phyloP scores from a whole-genome alignment of 495 filamentous ascomycete genomes.

The Penicillium angulare region DNA sequence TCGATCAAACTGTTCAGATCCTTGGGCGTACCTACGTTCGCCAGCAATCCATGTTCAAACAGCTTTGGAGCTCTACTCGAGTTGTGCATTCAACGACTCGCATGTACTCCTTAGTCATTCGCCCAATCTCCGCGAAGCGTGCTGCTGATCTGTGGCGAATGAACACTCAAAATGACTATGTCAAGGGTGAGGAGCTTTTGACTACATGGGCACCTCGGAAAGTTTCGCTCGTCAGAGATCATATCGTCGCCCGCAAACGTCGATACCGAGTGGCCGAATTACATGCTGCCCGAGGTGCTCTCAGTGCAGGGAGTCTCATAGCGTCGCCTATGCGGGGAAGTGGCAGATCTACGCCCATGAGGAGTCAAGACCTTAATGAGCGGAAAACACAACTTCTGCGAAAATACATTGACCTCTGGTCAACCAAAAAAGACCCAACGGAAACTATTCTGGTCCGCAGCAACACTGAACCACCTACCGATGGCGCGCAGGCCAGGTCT shows the following conservation, averaged over 20 bases:
- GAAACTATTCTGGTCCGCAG: conserved; percentile 69
- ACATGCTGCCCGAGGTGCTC: conserved; percentile 69
- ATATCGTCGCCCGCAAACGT: conserved; percentile 66
- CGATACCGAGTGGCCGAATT: conserved; percentile 72
- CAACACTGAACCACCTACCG: conserved; percentile 72
- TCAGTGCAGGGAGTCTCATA: conserved; percentile 46
- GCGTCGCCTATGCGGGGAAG: conserved; percentile 33
- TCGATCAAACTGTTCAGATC: conserved; percentile 77
- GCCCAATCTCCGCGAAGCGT: conserved; percentile 83
- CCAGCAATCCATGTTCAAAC: conserved; percentile 79
- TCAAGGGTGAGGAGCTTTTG: conserved; percentile 89
- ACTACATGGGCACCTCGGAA: conserved; percentile 83
- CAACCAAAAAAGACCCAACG: conserved; percentile 68
- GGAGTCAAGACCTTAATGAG: conserved; percentile 49
- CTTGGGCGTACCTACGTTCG: conserved; percentile 80
- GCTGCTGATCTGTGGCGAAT: conserved; percentile 95
- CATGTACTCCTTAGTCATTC: conserved; percentile 82
- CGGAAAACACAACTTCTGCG: conserved; percentile 59
- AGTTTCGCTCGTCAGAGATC: conserved; percentile 83
- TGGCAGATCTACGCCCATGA: conserved; percentile 40
- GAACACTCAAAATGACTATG: conserved; percentile 90
- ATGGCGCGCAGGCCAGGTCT: conserved; percentile 50
- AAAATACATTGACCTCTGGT: conserved; percentile 77
- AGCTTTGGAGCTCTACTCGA: conserved; percentile 78
- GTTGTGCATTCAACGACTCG: conserved; percentile 83